Conservation (phyloP, 1,284 basidiomycete genomes). For the Pisolithus thermaeus region DNA sequence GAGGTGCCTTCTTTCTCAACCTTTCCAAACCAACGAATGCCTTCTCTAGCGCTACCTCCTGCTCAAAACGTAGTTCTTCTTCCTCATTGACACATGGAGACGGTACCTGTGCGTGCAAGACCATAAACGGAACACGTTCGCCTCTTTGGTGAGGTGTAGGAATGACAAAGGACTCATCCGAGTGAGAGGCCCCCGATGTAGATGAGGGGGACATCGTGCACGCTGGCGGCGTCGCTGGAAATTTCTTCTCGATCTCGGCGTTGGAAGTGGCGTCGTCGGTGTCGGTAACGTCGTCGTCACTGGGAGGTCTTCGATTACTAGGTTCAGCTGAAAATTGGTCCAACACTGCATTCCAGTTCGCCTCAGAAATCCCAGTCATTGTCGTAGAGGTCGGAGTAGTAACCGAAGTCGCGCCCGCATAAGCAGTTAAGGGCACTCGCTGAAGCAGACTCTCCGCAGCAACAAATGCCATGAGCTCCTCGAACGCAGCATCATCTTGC, state of each 20-base stretch:
- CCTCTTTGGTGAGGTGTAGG: not conserved
- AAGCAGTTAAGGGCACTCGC: not conserved
- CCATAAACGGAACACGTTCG: not conserved
- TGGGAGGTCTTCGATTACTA: not conserved
- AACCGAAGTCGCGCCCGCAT: too few species aligned
- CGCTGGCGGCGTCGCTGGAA: slow-evolving; percentile 6
- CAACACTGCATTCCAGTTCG: slow-evolving; percentile 9
- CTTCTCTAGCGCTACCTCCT: not conserved
- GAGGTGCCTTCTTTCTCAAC: slow-evolving; percentile 1
- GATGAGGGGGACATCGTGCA: slow-evolving; percentile 10
- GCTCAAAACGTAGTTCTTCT: not conserved
- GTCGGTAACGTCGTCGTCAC: too few species aligned
- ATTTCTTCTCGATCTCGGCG: not conserved
- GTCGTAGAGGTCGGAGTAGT: too few species aligned
- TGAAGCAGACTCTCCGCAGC: not conserved
- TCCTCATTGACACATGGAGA: not conserved
- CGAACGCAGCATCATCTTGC: slow-evolving; percentile 20
- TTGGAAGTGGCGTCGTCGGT: too few species aligned
- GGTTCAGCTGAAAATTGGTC: slow-evolving; percentile 19
- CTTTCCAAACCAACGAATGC: slow-evolving; percentile 1
- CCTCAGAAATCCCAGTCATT: not conserved
- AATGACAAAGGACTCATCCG: slow-evolving; percentile 2
- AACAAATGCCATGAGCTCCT: not conserved
- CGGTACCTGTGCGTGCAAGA: not conserved
- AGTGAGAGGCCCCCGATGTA: slow-evolving; percentile 4